Percentiles rank a stretch among this genome's conserved stretches.
These are phyloP conservation scores for Melanogaster broomeanus DNA, from an alignment of 768 basidiomycete genomes.

Conservation along the genomic window DNA sequence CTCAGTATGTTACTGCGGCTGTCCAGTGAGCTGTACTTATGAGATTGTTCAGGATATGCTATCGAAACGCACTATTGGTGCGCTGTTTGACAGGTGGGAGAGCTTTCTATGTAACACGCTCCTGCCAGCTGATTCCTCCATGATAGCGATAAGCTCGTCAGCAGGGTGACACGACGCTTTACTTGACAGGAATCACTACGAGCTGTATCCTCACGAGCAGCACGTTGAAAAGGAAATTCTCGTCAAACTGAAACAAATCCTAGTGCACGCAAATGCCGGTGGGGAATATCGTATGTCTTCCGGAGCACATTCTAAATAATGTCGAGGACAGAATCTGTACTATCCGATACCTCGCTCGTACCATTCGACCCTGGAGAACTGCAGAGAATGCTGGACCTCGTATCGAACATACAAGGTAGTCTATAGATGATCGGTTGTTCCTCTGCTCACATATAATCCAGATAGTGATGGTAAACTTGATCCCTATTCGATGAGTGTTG, in stretches of 20 bases:
- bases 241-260: background rate
- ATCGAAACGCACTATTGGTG: conserved; percentile 26
- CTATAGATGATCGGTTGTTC: background rate
- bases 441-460: background rate
- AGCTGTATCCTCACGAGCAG: background rate
- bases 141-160: background rate
- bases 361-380: conserved; percentile 12
- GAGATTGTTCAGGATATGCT: conserved; percentile 12
- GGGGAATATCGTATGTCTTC: background rate
- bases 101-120: background rate
- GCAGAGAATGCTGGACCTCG: background rate
- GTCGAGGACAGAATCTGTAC: conserved; percentile 11
- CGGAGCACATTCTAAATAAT: background rate
- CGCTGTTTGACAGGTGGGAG: background rate
- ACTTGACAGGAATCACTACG: background rate
- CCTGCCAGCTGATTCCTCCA: background rate
- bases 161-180: background rate
- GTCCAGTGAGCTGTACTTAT: background rate
- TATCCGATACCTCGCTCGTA: conserved; percentile 10
- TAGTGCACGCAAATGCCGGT: background rate
- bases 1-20: background rate
- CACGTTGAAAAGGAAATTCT: background rate
- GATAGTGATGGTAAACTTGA: conserved; percentile 2
- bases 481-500: conserved; percentile 1
- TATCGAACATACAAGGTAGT: background rate